A percentile compares a stretch with the other conserved stretches of the same genome.
Conservation (phyloP, 306 rosid species). For the Carpinus viminea region DNA sequence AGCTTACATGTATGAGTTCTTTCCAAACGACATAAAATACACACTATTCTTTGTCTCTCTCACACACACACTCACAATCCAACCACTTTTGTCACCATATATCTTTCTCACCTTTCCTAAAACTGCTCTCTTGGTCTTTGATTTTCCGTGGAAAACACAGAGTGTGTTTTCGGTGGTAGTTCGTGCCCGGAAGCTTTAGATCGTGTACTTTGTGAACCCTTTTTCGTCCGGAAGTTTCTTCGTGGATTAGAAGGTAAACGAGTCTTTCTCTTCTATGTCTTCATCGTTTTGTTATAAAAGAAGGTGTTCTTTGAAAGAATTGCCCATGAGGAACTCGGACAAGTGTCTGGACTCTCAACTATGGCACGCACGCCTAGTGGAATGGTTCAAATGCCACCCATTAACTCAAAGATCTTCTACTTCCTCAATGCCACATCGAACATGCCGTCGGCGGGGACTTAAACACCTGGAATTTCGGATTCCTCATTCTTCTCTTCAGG, state of each 20-base stretch:
- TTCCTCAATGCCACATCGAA: slow-evolving; percentile 94
- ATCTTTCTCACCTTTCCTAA: neutral
- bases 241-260: neutral
- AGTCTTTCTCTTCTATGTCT: neutral
- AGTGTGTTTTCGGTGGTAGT: neutral
- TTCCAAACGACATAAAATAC: too few relatives aligned
- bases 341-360: slow-evolving; percentile 77
- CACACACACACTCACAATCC: slow-evolving; percentile 18
- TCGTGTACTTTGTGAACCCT: too few relatives aligned
- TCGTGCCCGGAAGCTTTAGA: neutral
- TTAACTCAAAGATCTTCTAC: slow-evolving; percentile 77
- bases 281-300: neutral
- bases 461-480: slow-evolving; percentile 52
- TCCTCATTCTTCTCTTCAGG: slow-evolving; percentile 60
- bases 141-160: neutral
- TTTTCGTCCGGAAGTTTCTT: neutral
- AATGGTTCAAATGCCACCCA: slow-evolving; percentile 90
- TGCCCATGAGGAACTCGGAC: slow-evolving; percentile 40
- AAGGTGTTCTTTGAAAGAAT: slow-evolving; percentile 27
- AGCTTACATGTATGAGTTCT: too few relatives aligned
- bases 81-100: neutral
- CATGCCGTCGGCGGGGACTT: slow-evolving; percentile 54
- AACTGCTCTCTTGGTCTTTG: neutral
- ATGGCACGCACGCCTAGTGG: slow-evolving; percentile 96
- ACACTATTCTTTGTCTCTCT: neutral